Evolutionary conservation across 345 rosid genomes (phyloP).

Genomic region (Populus nigra): DNA sequence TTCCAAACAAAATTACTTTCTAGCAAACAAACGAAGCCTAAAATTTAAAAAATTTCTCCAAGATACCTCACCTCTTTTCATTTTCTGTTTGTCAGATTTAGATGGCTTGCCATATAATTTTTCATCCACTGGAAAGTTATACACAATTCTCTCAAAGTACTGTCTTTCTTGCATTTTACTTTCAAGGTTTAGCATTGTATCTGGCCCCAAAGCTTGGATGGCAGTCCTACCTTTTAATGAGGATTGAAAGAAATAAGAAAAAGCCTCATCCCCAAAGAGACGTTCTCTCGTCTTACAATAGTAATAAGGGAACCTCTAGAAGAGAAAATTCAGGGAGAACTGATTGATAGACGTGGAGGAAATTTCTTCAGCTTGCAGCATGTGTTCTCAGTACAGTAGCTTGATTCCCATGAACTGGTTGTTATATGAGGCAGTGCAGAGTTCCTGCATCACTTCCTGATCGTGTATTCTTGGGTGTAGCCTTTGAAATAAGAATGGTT

Average conservation of each 20-base stretch:
- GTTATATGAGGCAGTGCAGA: neutral
- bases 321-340: neutral
- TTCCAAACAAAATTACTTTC: no score
- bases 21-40: no score
- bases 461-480: neutral
- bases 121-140: neutral
- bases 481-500: neutral
- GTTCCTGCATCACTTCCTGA: neutral
- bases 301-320: neutral
- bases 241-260: neutral
- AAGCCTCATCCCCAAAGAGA: neutral
- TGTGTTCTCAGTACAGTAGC: neutral
- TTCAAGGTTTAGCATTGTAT: neutral
- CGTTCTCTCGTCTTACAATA: neutral
- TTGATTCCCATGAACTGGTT: neutral
- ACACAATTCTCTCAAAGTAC: neutral
- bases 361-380: neutral
- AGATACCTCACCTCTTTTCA: neutral
- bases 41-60: neutral
- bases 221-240: neutral
- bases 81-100: neutral
- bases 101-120: neutral
- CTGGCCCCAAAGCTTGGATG: neutral
- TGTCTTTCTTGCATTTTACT: neutral
- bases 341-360: neutral